Evolutionary conservation across 2,329 filamentous ascomycete genomes (phyloP).

Genomic region (Zalaria obscura): DNA sequence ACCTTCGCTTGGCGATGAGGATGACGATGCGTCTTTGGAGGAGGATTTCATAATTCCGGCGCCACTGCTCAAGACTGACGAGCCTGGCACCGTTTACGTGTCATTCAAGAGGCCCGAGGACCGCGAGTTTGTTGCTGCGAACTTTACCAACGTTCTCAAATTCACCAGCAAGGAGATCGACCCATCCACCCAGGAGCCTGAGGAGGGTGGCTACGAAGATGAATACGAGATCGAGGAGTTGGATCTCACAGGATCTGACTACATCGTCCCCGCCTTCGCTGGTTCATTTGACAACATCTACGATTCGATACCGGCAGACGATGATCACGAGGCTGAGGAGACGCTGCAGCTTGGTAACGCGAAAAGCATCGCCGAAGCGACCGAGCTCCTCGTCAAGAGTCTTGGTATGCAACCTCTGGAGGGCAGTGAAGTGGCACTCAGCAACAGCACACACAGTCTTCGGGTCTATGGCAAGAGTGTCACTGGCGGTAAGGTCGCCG

Average conservation of each 20-base stretch:
- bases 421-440: slow-evolving; percentile 81
- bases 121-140: slow-evolving; percentile 59
- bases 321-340: slow-evolving; percentile 80
- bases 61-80: slow-evolving; percentile 66
- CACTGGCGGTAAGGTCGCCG: slow-evolving; percentile 75
- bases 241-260: slow-evolving; percentile 82
- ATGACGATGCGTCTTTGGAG: slow-evolving; percentile 52
- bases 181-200: slow-evolving; percentile 80
- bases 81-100: slow-evolving; percentile 87
- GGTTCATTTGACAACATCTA: slow-evolving; percentile 92
- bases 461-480: slow-evolving; percentile 95
- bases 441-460: slow-evolving; percentile 79
- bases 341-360: slow-evolving; percentile 76
- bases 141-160: slow-evolving; percentile 85
- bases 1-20: slow-evolving; percentile 71
- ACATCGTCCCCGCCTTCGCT: slow-evolving; percentile 83
- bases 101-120: slow-evolving; percentile 81
- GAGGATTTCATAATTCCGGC: slow-evolving; percentile 92
- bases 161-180: slow-evolving; percentile 98
- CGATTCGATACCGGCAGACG: slow-evolving; percentile 64
- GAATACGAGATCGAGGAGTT: slow-evolving; percentile 95
- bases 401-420: slow-evolving; percentile 88
- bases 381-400: slow-evolving; percentile 73
- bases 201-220: slow-evolving; percentile 87
- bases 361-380: slow-evolving; percentile 93